Evolutionary conservation across 352 stramenopile genomes (phyloP).

Genomic region (Globisporangium uncinulatum): DNA sequence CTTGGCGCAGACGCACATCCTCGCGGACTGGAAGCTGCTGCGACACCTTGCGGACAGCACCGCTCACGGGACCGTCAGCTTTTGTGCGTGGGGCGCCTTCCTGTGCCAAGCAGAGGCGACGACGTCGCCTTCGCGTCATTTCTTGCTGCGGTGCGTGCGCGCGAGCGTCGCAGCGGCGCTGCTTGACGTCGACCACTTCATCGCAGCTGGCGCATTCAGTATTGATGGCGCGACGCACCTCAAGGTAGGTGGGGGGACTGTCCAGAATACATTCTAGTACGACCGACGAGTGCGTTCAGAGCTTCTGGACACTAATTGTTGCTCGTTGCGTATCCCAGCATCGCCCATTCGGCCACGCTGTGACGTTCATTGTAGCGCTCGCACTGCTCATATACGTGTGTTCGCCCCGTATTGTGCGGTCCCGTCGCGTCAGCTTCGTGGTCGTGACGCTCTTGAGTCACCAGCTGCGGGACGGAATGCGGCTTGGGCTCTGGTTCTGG

Average conservation of each 20-base stretch:
- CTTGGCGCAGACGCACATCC: conserved; percentile 46
- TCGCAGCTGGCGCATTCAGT: conserved; percentile 47
- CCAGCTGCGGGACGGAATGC: conserved; percentile 63
- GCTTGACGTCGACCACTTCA: conserved; percentile 73
- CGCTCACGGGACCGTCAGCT: conserved; percentile 45
- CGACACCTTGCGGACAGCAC: conserved; percentile 60
- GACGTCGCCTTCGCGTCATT: neutral
- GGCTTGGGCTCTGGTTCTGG: conserved; percentile 65
- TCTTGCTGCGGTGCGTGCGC: conserved; percentile 27
- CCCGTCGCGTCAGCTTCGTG: conserved; percentile 44
- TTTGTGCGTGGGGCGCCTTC: conserved; percentile 59
- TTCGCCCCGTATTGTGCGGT: conserved; percentile 16
- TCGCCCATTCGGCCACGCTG: conserved; percentile 59
- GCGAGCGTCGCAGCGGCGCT: conserved; percentile 34
- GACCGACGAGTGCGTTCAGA: too few species aligned
- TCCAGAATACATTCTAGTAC: too few species aligned
- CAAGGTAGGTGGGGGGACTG: conserved; percentile 4
- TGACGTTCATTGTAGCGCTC: conserved; percentile 59
- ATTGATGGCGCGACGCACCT: conserved; percentile 56
- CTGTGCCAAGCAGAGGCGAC: conserved; percentile 27
- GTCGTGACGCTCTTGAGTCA: conserved; percentile 54
- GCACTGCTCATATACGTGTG: conserved; percentile 30
- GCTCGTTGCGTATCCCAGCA: conserved; percentile 4
- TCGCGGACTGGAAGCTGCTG: conserved; percentile 32
- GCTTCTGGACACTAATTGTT: too few species aligned